These are phyloP conservation scores for Ophiostoma himal-ulmi DNA, from an alignment of 2,329 filamentous ascomycete species.

Conservation along the genomic window DNA sequence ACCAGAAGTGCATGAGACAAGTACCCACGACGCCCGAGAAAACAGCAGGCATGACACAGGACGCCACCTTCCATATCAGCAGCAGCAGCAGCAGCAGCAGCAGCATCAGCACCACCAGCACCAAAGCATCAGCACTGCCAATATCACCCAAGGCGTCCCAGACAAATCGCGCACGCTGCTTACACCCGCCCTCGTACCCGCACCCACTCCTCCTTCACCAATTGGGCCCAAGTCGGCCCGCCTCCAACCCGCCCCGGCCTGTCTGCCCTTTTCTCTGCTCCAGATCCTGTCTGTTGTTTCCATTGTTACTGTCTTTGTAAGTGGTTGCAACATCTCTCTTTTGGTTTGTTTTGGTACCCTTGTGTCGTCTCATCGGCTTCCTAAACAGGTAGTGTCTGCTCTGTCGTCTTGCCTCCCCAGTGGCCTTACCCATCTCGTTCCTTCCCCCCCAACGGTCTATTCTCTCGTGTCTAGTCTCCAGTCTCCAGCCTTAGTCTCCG, in stretches of 20 bases:
- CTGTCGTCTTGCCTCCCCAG: constrained; percentile 1
- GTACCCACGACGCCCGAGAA: background rate
- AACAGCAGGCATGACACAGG: background rate
- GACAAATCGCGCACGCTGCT: constrained; percentile 25
- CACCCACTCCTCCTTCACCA: constrained; percentile 10
- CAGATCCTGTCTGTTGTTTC: constrained; percentile 32
- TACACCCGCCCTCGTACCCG: constrained; percentile 6
- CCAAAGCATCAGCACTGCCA: background rate
- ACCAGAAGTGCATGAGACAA: background rate
- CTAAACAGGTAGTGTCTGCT: background rate
- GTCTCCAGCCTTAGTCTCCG: constrained; percentile 1
- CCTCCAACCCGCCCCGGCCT: constrained; percentile 22
- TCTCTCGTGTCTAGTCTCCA: constrained; percentile 1
- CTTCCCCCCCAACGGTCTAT: background rate
- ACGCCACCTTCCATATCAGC: background rate
- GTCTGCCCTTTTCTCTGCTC: constrained; percentile 28
- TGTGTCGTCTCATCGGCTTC: background rate
- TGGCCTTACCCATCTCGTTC: background rate
- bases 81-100: background rate
- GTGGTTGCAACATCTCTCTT: background rate
- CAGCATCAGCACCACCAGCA: background rate
- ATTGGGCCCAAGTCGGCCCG: constrained; percentile 25
- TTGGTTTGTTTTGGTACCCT: too few relatives aligned
- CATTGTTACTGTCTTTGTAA: constrained; percentile 27
- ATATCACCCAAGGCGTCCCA: background rate